A percentile compares a stretch with the other conserved stretches of the same genome.
These are phyloP conservation scores for Rhynchosporium secalis DNA, from an alignment of 2,329 filamentous ascomycete species.

Conservation along the genomic window DNA sequence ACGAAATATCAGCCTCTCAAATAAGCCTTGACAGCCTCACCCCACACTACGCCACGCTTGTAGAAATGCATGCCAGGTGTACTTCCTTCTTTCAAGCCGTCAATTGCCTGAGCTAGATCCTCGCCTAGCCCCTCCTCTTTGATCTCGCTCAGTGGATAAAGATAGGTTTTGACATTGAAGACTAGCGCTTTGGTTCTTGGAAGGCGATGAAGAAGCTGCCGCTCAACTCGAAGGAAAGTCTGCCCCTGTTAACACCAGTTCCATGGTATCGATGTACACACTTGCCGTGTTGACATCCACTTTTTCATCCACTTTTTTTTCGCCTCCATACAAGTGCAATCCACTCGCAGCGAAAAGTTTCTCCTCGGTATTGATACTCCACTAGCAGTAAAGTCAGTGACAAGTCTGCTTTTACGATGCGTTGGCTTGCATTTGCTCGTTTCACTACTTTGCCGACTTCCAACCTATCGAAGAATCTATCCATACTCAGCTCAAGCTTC, in stretches of 20 bases:
- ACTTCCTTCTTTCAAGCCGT: slow-evolving; percentile 57
- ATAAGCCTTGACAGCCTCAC: slow-evolving; percentile 33
- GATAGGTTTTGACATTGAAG: slow-evolving; percentile 64
- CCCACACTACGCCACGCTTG: slow-evolving; percentile 47
- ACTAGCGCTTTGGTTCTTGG: slow-evolving; percentile 54
- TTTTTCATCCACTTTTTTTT: slow-evolving; percentile 41
- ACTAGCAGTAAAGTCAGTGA: slow-evolving; percentile 31
- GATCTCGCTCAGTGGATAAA: slow-evolving; percentile 55
- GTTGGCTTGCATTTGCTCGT: slow-evolving; percentile 48
- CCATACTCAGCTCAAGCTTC: slow-evolving; percentile 60
- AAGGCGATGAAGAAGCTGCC: slow-evolving; percentile 62
- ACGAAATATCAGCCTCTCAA: neutral
- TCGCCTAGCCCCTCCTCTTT: slow-evolving; percentile 57
- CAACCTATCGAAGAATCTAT: slow-evolving; percentile 57
- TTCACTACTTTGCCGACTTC: slow-evolving; percentile 55
- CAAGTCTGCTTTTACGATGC: neutral
- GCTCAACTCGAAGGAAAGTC: slow-evolving; percentile 55
- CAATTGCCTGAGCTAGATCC: slow-evolving; percentile 56
- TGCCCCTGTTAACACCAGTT: slow-evolving; percentile 16
- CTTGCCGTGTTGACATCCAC: slow-evolving; percentile 48
- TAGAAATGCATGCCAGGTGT: slow-evolving; percentile 59
- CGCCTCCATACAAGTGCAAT: slow-evolving; percentile 46
- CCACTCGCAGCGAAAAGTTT: slow-evolving; percentile 43
- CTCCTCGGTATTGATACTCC: slow-evolving; percentile 47
- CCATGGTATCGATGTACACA: neutral